phyloP scores from a whole-genome alignment of 2,329 filamentous ascomycete genomes.

The Botrytis cinerea region DNA sequence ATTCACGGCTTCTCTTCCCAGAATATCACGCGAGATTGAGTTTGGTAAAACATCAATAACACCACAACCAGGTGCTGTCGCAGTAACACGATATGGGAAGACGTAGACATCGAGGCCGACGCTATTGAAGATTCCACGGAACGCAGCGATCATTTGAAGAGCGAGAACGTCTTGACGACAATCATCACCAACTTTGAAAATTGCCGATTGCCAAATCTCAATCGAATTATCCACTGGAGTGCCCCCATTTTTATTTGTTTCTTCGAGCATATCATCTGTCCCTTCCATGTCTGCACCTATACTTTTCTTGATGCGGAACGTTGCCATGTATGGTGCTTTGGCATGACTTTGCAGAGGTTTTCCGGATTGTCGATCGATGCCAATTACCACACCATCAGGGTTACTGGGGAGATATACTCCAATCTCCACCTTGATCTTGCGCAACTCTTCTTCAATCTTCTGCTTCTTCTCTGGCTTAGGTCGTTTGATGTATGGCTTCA shows the following conservation, averaged over 20 bases:
- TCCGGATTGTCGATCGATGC: slow-evolving; percentile 96
- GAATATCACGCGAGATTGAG: slow-evolving; percentile 97
- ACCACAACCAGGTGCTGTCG: slow-evolving; percentile 93
- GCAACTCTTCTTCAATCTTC: slow-evolving; percentile 97
- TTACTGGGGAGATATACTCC: slow-evolving; percentile 97
- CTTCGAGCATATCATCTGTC: slow-evolving; percentile 54
- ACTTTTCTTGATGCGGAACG: slow-evolving; percentile 91
- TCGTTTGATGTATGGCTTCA: slow-evolving; percentile 89
- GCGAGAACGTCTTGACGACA: slow-evolving; percentile 96
- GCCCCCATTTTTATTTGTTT: slow-evolving; percentile 46
- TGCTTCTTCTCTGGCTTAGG: slow-evolving; percentile 97
- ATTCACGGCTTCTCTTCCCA: slow-evolving; percentile 96
- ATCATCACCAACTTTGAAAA: slow-evolving; percentile 99
- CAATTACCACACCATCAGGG: slow-evolving; percentile 93
- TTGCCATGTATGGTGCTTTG: slow-evolving; percentile 98
- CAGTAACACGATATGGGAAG: slow-evolving; percentile 95
- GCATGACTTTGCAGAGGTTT: slow-evolving; percentile 97
- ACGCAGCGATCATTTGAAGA: slow-evolving; percentile 95
- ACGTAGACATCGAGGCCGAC: slow-evolving; percentile 96
- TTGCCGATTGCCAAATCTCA: slow-evolving; percentile 98
- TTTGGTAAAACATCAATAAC: slow-evolving; percentile 98
- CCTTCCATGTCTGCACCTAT: slow-evolving; percentile 55
- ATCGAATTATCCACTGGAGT: slow-evolving; percentile 58
- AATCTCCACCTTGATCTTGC: slow-evolving; percentile 95
- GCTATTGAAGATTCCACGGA: slow-evolving; percentile 93